Conservation (phyloP, 306 rosid species). For the Malus fusca region DNA sequence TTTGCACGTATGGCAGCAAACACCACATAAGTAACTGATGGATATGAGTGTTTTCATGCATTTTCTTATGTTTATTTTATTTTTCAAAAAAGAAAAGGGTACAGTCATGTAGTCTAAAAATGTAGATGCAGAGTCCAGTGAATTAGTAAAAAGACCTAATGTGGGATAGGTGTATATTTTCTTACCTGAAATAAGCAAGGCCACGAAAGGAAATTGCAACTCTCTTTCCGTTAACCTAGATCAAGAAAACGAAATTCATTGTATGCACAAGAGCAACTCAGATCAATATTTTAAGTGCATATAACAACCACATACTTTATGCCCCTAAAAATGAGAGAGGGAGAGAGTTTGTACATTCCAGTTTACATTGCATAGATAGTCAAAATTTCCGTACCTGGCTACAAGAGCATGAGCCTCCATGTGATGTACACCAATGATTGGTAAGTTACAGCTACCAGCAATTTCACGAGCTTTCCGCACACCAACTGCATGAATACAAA, state of each 20-base stretch:
- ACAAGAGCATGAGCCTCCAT: conserved; percentile 99
- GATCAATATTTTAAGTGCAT: background rate
- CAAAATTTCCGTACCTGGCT: conserved; percentile 53
- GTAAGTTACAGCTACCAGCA: conserved; percentile 57
- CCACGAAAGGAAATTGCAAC: conserved; percentile 86
- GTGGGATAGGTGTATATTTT: background rate
- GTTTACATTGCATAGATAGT: background rate
- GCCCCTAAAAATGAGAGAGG: background rate
- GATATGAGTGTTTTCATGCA: background rate
- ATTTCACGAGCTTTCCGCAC: conserved; percentile 74
- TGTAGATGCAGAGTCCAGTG: background rate
- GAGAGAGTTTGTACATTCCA: background rate
- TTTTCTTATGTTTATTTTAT: background rate
- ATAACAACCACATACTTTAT: background rate
- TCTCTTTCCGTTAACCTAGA: conserved; percentile 64
- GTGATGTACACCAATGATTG: conserved; percentile 88
- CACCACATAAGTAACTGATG: background rate
- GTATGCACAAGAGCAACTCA: conserved; percentile 14
- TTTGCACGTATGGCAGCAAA: background rate
- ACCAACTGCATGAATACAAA: conserved; percentile 60
- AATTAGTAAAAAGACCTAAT: background rate
- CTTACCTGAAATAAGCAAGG: conserved; percentile 82
- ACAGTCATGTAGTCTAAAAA: background rate
- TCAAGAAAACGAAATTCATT: conserved; percentile 15
- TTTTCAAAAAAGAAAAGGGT: background rate